A percentile compares a stretch with the other conserved stretches of the same genome.
These are phyloP conservation scores for Penicillium paneum DNA, from an alignment of 2,329 filamentous ascomycete genomes.

Conservation along the genomic window DNA sequence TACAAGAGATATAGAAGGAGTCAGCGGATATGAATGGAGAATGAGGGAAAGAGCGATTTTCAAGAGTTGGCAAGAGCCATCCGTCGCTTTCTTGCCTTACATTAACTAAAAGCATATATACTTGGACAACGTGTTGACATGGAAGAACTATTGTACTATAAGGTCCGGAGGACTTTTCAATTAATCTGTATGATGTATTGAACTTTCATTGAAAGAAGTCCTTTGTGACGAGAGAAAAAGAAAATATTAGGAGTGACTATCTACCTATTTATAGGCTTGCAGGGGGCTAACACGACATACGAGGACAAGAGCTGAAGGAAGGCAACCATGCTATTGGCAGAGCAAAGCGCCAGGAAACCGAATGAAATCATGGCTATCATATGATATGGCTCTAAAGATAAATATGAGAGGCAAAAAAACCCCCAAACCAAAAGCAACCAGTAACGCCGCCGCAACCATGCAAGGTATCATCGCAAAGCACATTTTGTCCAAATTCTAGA, in stretches of 20 bases:
- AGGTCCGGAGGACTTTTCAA: not conserved
- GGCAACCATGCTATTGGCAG: too few relatives aligned
- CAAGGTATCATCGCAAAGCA: conserved; percentile 23
- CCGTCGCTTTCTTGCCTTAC: too few relatives aligned
- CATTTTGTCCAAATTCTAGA: conserved; percentile 4
- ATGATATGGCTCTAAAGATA: conserved; percentile 1
- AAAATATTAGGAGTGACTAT: not conserved
- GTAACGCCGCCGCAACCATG: conserved; percentile 17
- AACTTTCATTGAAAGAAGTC: not conserved
- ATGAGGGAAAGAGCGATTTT: not conserved
- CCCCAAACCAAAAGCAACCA: not conserved
- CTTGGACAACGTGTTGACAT: not conserved
- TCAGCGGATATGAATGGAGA: not conserved
- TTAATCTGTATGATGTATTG: not conserved
- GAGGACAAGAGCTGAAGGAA: not conserved
- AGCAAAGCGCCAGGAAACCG: not conserved
- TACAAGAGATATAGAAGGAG: not conserved
- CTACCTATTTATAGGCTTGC: not conserved
- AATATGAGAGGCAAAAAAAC: not conserved
- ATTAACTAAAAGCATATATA: not conserved
- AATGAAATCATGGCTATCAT: not conserved
- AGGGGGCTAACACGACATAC: too few relatives aligned
- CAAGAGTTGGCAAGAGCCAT: not conserved
- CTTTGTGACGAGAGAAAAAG: not conserved
- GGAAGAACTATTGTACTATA: not conserved